These are phyloP conservation scores for Manihot esculenta DNA, from an alignment of 441 rosid species.

Conservation along the genomic window DNA sequence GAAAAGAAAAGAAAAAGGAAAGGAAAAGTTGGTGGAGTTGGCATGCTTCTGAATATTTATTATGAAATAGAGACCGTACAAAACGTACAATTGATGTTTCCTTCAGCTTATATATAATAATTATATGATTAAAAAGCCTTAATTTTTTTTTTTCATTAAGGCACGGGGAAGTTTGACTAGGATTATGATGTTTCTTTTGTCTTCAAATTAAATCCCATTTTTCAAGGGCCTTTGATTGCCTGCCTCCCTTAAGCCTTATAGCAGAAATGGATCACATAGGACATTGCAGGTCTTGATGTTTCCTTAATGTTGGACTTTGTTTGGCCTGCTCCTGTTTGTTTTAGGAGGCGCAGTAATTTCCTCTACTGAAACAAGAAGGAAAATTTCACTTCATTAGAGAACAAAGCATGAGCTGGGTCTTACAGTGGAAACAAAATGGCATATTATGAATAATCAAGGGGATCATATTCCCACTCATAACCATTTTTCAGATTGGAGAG, in stretches of 20 bases:
- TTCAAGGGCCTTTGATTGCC: background rate
- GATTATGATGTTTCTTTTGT: background rate
- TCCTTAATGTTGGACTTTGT: too few species aligned
- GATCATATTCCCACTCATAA: conserved; percentile 10
- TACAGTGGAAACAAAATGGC: background rate
- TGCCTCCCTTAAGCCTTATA: background rate
- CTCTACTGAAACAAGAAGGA: too few species aligned
- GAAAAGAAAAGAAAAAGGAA: too few species aligned
- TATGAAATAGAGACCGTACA: conserved; percentile 1
- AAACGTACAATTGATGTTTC: background rate
- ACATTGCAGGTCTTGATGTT: too few species aligned
- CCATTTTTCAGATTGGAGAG: background rate
- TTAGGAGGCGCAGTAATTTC: too few species aligned
- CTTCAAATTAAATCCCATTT: background rate
- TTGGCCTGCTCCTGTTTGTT: too few species aligned
- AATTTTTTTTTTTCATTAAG: too few species aligned
- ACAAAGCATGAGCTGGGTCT: background rate
- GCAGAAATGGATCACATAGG: too few species aligned
- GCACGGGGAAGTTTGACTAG: background rate
- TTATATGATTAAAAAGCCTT: too few species aligned
- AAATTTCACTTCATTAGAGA: background rate
- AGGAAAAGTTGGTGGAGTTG: too few species aligned
- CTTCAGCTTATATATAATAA: too few species aligned
- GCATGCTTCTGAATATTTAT: too few species aligned
- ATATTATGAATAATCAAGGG: background rate